These are phyloP conservation scores for Cercospora citrullina DNA, from an alignment of 2,329 filamentous ascomycete genomes.

Conservation along the genomic window DNA sequence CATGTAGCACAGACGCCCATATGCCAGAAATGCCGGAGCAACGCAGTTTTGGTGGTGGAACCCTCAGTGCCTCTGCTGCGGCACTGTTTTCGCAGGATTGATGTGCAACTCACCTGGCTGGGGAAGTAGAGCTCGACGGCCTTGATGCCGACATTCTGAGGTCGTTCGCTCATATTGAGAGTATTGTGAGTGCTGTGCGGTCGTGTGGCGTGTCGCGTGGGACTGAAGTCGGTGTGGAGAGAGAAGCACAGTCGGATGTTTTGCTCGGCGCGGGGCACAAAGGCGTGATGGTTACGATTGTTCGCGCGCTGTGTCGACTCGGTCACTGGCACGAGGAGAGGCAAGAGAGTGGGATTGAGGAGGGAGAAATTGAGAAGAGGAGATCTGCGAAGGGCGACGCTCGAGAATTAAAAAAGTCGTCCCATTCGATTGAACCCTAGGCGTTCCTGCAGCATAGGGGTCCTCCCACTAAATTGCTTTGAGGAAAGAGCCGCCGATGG, in stretches of 20 bases:
- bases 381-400: not conserved
- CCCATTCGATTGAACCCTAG: constrained; percentile 2
- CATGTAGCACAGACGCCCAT: not conserved
- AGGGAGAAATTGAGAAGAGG: not conserved
- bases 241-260: constrained; percentile 9
- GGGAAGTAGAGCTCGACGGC: constrained; percentile 58
- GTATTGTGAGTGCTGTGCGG: constrained; percentile 7
- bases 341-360: not conserved
- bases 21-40: not conserved
- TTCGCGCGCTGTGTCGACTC: constrained; percentile 5
- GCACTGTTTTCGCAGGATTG: not conserved
- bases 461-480: constrained; percentile 3
- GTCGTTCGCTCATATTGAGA: constrained; percentile 27
- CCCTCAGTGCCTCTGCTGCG: not conserved
- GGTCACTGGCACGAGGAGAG: not conserved
- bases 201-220: constrained; percentile 15
- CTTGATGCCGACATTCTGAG: constrained; percentile 56
- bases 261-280: constrained; percentile 12
- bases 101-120: constrained; percentile 47
- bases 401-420: constrained; percentile 4
- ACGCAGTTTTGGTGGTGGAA: not conserved
- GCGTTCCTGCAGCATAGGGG: constrained; percentile 5
- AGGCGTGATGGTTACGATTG: constrained; percentile 14
- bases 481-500: not conserved
- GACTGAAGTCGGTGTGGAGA: constrained; percentile 1